These are phyloP conservation scores for Aspergillus cavernicola DNA, from an alignment of 495 filamentous ascomycete species.

Conservation along the genomic window DNA sequence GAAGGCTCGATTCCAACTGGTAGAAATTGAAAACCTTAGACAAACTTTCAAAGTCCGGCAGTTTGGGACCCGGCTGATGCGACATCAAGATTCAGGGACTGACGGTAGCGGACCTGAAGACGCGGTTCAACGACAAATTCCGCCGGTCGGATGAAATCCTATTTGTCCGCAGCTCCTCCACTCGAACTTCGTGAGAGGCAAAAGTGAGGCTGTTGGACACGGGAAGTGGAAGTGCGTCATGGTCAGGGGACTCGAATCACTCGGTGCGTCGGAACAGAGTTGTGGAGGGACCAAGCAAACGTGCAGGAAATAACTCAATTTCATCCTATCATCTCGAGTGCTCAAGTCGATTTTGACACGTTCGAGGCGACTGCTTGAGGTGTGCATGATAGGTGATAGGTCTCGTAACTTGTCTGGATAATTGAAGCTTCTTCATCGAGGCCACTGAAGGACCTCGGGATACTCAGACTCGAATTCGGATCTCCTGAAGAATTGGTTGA, in stretches of 20 bases:
- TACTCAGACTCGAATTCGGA: too few relatives aligned
- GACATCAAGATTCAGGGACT: slow-evolving; percentile 13
- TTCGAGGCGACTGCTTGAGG: background rate
- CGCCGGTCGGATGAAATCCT: slow-evolving; percentile 12
- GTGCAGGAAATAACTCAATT: background rate
- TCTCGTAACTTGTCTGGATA: too few relatives aligned
- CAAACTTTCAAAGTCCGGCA: slow-evolving; percentile 19
- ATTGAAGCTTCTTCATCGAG: background rate
- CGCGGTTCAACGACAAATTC: background rate
- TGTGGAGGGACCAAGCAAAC: slow-evolving; percentile 5
- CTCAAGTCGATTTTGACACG: background rate
- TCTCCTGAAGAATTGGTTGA: too few relatives aligned
- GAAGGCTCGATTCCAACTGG: slow-evolving; percentile 14
- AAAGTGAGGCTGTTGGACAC: slow-evolving; percentile 8
- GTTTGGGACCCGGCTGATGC: slow-evolving; percentile 14
- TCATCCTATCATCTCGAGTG: background rate
- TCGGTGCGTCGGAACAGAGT: slow-evolving; percentile 3
- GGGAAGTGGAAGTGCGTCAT: background rate
- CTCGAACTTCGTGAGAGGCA: background rate
- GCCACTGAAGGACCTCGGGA: background rate
- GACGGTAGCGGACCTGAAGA: background rate
- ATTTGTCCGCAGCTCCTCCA: slow-evolving; percentile 6
- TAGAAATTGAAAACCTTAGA: slow-evolving; percentile 11
- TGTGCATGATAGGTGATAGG: slow-evolving; percentile 9
- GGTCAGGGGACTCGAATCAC: too few relatives aligned